Evolutionary conservation across 176 grass and related monocot genomes (phyloP).

Genomic region (Oryza brachyantha): DNA sequence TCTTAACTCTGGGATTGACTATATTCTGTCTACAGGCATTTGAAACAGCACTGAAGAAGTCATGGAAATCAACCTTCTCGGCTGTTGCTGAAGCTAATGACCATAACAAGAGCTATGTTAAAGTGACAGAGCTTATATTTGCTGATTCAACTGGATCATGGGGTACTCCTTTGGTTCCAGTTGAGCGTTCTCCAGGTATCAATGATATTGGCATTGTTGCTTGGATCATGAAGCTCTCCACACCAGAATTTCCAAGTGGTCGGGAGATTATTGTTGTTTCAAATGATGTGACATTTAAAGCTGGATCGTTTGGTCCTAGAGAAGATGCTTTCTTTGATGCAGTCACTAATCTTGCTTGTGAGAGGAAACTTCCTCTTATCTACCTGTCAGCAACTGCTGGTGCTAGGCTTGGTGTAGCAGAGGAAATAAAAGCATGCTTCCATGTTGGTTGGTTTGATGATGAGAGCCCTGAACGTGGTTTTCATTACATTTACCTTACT

Average conservation of each 20-base stretch:
- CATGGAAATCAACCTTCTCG: slow-evolving; percentile 62
- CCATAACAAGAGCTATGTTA: slow-evolving; percentile 49
- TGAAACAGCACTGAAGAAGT: slow-evolving; percentile 77
- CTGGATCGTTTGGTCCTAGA: slow-evolving; percentile 90
- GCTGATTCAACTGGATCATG: slow-evolving; percentile 64
- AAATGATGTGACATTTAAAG: slow-evolving; percentile 95
- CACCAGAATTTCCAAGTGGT: slow-evolving; percentile 84
- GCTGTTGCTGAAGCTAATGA: slow-evolving; percentile 40
- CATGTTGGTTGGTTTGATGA: slow-evolving; percentile 91
- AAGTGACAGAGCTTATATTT: slow-evolving; percentile 80
- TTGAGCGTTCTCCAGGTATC: slow-evolving; percentile 62
- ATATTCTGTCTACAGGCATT: slow-evolving; percentile 70
- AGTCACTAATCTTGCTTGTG: slow-evolving; percentile 83
- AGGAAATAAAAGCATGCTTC: slow-evolving; percentile 94
- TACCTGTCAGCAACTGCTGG: slow-evolving; percentile 94
- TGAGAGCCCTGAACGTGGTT: slow-evolving; percentile 80
- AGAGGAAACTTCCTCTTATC: slow-evolving; percentile 94
- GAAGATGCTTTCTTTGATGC: slow-evolving; percentile 97
- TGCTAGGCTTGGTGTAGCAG: slow-evolving; percentile 87
- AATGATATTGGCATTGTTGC: slow-evolving; percentile 92
- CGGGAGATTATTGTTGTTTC: slow-evolving; percentile 93
- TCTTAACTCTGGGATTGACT: slow-evolving; percentile 26
- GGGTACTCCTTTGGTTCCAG: slow-evolving; percentile 69
- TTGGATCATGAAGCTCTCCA: slow-evolving; percentile 90
- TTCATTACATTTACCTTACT: slow-evolving; percentile 95